Evolutionary conservation across 73 alveolate genomes (phyloP).

Genomic region (Paramecium bursaria): DNA sequence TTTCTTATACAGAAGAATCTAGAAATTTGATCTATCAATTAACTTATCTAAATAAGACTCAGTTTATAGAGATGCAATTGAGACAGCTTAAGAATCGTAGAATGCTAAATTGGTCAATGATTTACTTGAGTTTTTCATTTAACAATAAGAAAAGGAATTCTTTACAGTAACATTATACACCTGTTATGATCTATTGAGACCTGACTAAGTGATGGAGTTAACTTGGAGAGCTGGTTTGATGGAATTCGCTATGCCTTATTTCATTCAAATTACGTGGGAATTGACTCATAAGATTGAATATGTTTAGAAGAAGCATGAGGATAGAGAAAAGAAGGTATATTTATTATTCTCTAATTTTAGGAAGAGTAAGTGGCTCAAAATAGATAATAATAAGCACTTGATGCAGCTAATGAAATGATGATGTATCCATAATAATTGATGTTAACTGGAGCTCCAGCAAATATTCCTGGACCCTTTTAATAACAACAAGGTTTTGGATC

Average conservation of each 20-base stretch:
- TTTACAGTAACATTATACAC: constrained; percentile 96
- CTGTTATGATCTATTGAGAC: constrained; percentile 96
- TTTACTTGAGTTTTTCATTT: constrained; percentile 92
- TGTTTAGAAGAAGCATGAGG: constrained; percentile 92
- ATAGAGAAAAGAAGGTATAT: constrained; percentile 89
- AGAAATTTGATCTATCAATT: constrained; percentile 88
- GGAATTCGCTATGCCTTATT: constrained; percentile 98
- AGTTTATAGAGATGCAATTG: constrained; percentile 95
- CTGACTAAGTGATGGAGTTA: constrained; percentile 97
- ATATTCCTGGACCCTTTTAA: background rate
- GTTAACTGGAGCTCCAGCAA: background rate
- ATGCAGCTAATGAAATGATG: background rate
- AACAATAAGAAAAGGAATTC: constrained; percentile 94
- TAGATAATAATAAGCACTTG: background rate
- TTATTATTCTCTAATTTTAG: background rate
- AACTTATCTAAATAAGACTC: constrained; percentile 93
- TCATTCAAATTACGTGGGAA: constrained; percentile 97
- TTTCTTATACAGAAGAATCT: constrained; percentile 92
- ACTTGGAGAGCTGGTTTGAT: constrained; percentile 98
- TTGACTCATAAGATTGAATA: constrained; percentile 88
- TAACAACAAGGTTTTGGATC: background rate
- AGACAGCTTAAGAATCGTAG: constrained; percentile 95
- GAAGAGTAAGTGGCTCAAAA: constrained; percentile 19
- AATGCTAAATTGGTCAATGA: constrained; percentile 94
- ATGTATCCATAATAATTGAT: background rate